Evolutionary conservation across 805 yeast species (phyloP).

Genomic region (Saccharomycopsis sp.): DNA sequence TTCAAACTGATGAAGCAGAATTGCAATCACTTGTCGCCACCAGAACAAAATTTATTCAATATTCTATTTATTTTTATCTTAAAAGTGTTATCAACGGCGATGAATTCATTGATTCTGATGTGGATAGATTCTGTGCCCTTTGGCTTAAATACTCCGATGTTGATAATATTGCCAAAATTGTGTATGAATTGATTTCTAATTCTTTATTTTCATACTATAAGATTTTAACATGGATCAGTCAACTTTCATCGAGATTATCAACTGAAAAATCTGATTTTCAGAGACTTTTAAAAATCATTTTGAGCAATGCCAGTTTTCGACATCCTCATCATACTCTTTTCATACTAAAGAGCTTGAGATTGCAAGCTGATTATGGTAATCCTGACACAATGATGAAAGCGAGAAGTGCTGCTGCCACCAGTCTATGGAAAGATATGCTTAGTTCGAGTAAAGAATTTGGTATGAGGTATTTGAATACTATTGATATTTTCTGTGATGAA

Average conservation of each 20-base stretch:
- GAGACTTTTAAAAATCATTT: slow-evolving; percentile 38
- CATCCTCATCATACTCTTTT: slow-evolving; percentile 76
- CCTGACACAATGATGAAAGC: slow-evolving; percentile 36
- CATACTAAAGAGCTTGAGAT: slow-evolving; percentile 49
- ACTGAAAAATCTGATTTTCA: slow-evolving; percentile 50
- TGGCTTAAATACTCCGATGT: slow-evolving; percentile 64
- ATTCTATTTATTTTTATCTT: slow-evolving; percentile 55
- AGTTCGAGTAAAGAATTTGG: slow-evolving; percentile 17
- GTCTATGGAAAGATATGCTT: slow-evolving; percentile 37
- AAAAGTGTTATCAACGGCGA: slow-evolving; percentile 42
- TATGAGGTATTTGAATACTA: slow-evolving; percentile 32
- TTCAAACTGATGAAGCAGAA: slow-evolving; percentile 43
- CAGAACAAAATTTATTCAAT: slow-evolving; percentile 38
- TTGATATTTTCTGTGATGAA: slow-evolving; percentile 45
- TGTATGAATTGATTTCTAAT: slow-evolving; percentile 32
- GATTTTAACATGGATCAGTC: slow-evolving; percentile 77
- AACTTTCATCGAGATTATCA: slow-evolving; percentile 63
- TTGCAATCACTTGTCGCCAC: slow-evolving; percentile 33
- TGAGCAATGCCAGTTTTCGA: slow-evolving; percentile 39
- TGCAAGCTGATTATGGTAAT: slow-evolving; percentile 30
- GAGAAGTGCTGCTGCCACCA: slow-evolving; percentile 45
- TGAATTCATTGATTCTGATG: slow-evolving; percentile 42
- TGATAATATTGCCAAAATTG: slow-evolving; percentile 36
- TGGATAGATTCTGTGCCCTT: slow-evolving; percentile 73
- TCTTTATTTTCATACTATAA: slow-evolving; percentile 46